Conservation (phyloP, 495 filamentous ascomycete genomes). For the Talaromyces thailandensis region DNA sequence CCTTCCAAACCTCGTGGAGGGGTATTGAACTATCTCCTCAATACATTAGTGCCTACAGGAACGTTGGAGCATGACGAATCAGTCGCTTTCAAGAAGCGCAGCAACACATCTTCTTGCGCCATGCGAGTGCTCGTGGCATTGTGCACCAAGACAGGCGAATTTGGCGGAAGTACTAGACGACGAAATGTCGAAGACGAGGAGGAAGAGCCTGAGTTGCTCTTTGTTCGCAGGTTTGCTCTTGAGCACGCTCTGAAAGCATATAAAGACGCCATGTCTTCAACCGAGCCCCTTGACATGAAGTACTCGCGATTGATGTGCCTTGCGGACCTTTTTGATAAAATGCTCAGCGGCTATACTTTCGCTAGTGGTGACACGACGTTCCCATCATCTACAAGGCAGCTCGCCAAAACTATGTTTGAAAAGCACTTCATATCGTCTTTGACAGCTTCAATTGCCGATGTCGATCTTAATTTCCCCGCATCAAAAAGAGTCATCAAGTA, state of each 20-base stretch:
- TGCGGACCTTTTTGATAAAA: slow-evolving; percentile 85
- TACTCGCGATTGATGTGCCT: slow-evolving; percentile 79
- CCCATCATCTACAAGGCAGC: slow-evolving; percentile 50
- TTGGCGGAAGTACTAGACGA: slow-evolving; percentile 25
- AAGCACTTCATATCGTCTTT: slow-evolving; percentile 86
- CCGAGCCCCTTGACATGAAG: slow-evolving; percentile 73
- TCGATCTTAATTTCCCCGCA: slow-evolving; percentile 89
- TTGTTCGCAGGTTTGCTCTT: slow-evolving; percentile 87
- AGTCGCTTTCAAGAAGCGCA: slow-evolving; percentile 69
- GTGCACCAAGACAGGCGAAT: slow-evolving; percentile 78
- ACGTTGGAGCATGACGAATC: slow-evolving; percentile 69
- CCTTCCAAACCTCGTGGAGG: slow-evolving; percentile 91
- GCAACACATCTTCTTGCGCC: slow-evolving; percentile 73
- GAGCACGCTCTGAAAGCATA: slow-evolving; percentile 89
- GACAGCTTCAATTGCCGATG: slow-evolving; percentile 87
- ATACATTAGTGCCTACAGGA: slow-evolving; percentile 70
- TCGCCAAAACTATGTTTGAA: slow-evolving; percentile 94
- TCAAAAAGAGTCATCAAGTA: slow-evolving; percentile 93
- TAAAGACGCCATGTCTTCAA: slow-evolving; percentile 74
- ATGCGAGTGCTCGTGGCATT: slow-evolving; percentile 77
- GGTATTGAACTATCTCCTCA: slow-evolving; percentile 87
- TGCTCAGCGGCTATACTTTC: slow-evolving; percentile 73
- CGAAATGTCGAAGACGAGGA: slow-evolving; percentile 47
- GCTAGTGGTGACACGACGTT: slow-evolving; percentile 33
- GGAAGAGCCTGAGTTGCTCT: slow-evolving; percentile 80